These are phyloP conservation scores for Sporisorium graminicola DNA, from an alignment of 1,284 basidiomycete genomes.

Conservation along the genomic window DNA sequence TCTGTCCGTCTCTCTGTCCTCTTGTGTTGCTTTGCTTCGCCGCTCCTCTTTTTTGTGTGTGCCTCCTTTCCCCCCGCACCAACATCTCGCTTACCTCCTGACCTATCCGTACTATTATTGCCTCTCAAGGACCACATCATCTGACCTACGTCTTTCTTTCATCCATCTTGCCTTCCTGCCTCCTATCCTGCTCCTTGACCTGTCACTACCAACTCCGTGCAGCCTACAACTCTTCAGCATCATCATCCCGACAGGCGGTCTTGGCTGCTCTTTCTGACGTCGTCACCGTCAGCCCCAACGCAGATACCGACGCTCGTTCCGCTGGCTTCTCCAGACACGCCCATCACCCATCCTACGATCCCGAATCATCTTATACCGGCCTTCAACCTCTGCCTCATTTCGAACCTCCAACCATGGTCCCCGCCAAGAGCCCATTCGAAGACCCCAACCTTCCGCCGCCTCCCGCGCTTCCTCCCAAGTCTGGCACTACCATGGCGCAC, in stretches of 20 bases:
- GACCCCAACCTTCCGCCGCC: constrained; percentile 48
- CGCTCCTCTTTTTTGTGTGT: background rate
- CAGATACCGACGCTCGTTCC: constrained; percentile 10
- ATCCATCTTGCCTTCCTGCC: background rate
- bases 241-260: constrained; percentile 41
- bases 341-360: constrained; percentile 33
- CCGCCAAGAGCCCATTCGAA: constrained; percentile 54
- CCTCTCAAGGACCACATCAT: background rate
- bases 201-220: background rate
- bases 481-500: constrained; percentile 43
- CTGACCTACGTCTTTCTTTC: constrained; percentile 1
- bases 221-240: constrained; percentile 32
- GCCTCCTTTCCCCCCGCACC: background rate
- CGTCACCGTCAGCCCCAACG: constrained; percentile 46
- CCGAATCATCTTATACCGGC: constrained; percentile 40
- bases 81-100: background rate
- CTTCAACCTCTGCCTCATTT: constrained; percentile 39
- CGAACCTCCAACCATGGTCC: constrained; percentile 48
- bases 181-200: background rate
- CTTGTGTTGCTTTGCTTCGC: background rate
- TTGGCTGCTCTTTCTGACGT: constrained; percentile 63
- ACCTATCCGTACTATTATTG: background rate
- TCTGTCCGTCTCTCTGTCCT: background rate
- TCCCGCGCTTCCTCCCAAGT: constrained; percentile 30
- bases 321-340: constrained; percentile 25